A percentile compares a stretch with the other conserved stretches of the same genome.
These are phyloP conservation scores for Aegilops tauschii DNA, from an alignment of 176 grass and related monocot species.

Conservation along the genomic window DNA sequence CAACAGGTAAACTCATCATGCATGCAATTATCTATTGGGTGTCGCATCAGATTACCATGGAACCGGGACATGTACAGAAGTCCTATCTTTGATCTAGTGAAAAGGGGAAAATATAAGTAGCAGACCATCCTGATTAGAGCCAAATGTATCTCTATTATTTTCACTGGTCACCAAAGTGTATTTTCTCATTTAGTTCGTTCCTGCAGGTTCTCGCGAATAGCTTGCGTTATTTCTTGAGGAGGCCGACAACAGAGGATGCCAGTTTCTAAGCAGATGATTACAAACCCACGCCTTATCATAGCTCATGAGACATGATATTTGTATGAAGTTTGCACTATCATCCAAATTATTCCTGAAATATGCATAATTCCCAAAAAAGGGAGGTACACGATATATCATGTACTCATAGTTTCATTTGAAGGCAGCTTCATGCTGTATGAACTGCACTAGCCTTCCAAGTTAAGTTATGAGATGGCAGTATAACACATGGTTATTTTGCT, in stretches of 20 bases:
- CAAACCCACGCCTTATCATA: background rate
- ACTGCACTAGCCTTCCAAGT: constrained; percentile 1
- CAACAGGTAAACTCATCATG: constrained; percentile 51
- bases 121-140: background rate
- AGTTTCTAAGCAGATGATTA: constrained; percentile 61
- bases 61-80: background rate
- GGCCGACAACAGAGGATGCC: constrained; percentile 77
- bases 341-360: constrained; percentile 11
- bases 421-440: constrained; percentile 12
- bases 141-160: background rate
- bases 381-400: constrained; percentile 30
- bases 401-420: constrained; percentile 5
- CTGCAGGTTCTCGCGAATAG: constrained; percentile 90
- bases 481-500: constrained; percentile 21
- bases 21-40: background rate
- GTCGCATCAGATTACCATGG: background rate
- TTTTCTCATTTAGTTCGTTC: constrained; percentile 25
- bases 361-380: background rate
- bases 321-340: background rate
- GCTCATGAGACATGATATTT: background rate
- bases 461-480: background rate
- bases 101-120: background rate
- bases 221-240: constrained; percentile 95
- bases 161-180: background rate
- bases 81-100: background rate